Evolutionary conservation across 1,284 basidiomycete species (phyloP).

Genomic region (Cryptococcus jaspeensis): DNA sequence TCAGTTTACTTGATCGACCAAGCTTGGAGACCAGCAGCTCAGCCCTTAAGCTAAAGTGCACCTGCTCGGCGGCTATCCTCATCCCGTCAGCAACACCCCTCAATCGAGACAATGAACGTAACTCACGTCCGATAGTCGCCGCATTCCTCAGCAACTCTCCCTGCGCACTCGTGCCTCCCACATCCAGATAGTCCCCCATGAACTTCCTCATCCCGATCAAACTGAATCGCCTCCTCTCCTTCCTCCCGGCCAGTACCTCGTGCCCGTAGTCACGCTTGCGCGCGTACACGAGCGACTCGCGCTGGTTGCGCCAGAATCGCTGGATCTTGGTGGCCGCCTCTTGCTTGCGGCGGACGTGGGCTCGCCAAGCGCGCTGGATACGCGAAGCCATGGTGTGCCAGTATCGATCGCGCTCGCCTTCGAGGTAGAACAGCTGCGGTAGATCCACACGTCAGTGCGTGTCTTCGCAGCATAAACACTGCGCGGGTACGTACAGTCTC

Average conservation of each 20-base stretch:
- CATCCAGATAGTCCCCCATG: slow-evolving; percentile 93
- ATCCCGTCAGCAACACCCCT: background rate
- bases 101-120: background rate
- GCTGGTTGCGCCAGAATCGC: slow-evolving; percentile 98
- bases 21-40: slow-evolving; percentile 86
- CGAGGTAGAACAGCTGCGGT: slow-evolving; percentile 85
- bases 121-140: slow-evolving; percentile 72
- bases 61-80: slow-evolving; percentile 61
- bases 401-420: slow-evolving; percentile 97
- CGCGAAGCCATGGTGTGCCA: slow-evolving; percentile 99
- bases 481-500: slow-evolving; percentile 69
- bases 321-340: slow-evolving; percentile 96
- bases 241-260: slow-evolving; percentile 82
- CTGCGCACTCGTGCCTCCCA: slow-evolving; percentile 76
- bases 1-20: slow-evolving; percentile 84
- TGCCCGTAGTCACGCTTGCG: slow-evolving; percentile 92
- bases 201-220: slow-evolving; percentile 92
- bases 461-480: no score
- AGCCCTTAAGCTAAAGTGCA: slow-evolving; percentile 80
- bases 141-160: slow-evolving; percentile 75
- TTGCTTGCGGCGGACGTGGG: slow-evolving; percentile 91
- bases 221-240: slow-evolving; percentile 92
- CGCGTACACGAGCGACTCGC: slow-evolving; percentile 84
- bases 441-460: slow-evolving; percentile 2
- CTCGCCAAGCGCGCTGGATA: slow-evolving; percentile 95